These are phyloP conservation scores for Warburgia ugandensis DNA, from an alignment of 164 flowering plant species.

Conservation along the genomic window DNA sequence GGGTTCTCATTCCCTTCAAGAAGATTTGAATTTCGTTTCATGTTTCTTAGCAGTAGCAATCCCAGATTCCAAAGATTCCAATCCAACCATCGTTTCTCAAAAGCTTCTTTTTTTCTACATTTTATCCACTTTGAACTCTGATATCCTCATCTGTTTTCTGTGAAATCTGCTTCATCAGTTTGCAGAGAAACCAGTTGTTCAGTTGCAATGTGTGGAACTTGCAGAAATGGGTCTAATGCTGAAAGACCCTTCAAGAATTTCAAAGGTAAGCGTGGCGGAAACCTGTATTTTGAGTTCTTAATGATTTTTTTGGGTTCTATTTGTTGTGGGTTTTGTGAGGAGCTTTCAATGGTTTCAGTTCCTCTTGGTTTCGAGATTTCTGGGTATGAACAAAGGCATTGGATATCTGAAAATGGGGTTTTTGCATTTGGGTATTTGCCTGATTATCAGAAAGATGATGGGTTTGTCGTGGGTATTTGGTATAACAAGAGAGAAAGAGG, in stretches of 20 bases:
- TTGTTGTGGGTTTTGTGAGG: constrained; percentile 22
- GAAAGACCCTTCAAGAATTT: constrained; percentile 18
- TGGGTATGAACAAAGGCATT: constrained; percentile 28
- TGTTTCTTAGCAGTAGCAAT: constrained; percentile 5
- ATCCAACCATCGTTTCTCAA: background rate
- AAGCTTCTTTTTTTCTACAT: constrained; percentile 1
- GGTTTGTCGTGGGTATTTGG: constrained; percentile 35
- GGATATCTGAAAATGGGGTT: constrained; percentile 50
- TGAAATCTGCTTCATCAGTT: background rate
- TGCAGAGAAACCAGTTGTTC: constrained; percentile 1
- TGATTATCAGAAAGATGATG: constrained; percentile 24
- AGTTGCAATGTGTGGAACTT: constrained; percentile 19
- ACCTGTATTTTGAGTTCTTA: constrained; percentile 8
- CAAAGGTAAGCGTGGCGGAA: constrained; percentile 20
- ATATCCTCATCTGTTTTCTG: constrained; percentile 2
- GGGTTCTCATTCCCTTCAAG: constrained; percentile 3
- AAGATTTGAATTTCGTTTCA: constrained; percentile 13
- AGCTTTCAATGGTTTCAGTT: constrained; percentile 25
- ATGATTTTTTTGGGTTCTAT: constrained; percentile 21
- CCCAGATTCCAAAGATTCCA: constrained; percentile 12
- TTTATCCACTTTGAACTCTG: constrained; percentile 6
- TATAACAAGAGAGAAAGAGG: constrained; percentile 30
- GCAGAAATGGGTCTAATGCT: constrained; percentile 10
- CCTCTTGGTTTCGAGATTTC: constrained; percentile 36
- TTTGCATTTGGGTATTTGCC: constrained; percentile 46